phyloP scores from a whole-genome alignment of 2,329 filamentous ascomycete species.

The Rutstroemia sydowiana region DNA sequence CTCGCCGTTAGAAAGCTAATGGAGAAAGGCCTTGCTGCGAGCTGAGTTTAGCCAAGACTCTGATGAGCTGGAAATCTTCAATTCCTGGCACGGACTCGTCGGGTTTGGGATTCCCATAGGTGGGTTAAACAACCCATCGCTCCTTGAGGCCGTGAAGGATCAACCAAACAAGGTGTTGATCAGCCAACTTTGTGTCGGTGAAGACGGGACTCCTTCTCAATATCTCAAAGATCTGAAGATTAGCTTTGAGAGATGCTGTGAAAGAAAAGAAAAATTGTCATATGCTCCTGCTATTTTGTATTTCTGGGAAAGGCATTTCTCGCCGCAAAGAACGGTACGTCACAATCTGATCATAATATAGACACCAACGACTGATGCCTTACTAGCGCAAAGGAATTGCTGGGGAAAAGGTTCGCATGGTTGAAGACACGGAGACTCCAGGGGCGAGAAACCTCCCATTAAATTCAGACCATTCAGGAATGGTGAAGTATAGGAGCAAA shows the following conservation, averaged over 20 bases:
- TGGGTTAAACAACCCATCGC: neutral
- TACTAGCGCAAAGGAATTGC: neutral
- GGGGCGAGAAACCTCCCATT: neutral
- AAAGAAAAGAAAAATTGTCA: neutral
- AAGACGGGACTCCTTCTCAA: neutral
- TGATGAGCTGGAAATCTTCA: neutral
- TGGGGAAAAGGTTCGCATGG: neutral
- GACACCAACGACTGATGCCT: neutral
- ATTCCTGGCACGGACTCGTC: constrained; percentile 5
- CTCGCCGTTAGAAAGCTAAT: neutral
- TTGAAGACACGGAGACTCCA: neutral
- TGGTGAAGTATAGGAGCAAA: constrained; percentile 5
- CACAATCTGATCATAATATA: too few relatives aligned
- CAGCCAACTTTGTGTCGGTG: neutral
- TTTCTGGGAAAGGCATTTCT: constrained; percentile 4
- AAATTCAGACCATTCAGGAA: constrained; percentile 4
- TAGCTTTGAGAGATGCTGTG: constrained; percentile 1
- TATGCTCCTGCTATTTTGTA: constrained; percentile 7
- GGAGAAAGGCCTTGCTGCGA: neutral
- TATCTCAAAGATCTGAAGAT: constrained; percentile 1
- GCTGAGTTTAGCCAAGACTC: neutral
- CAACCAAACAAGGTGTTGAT: constrained; percentile 8
- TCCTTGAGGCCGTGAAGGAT: constrained; percentile 1
- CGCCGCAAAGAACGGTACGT: constrained; percentile 1
- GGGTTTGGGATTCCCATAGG: constrained; percentile 7